A percentile compares a stretch with the other conserved stretches of the same genome.
Conservation (phyloP, 78 protist species). For the Corallochytrium limacisporum region DNA sequence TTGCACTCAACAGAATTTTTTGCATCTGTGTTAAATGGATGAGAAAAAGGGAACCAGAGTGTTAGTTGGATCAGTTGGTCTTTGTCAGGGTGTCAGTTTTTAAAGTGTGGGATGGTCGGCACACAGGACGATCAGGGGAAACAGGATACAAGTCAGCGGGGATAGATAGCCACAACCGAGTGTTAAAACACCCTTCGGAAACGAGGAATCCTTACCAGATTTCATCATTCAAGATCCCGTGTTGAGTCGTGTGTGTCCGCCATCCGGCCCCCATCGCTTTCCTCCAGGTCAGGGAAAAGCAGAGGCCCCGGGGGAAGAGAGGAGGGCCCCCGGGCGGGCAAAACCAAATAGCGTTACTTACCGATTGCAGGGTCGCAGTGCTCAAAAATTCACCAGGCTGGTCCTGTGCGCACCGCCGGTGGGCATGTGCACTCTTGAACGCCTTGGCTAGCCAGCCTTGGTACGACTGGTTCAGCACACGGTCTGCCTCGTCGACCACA, state of each 20-base stretch:
- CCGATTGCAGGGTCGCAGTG: not conserved
- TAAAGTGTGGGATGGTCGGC: not conserved
- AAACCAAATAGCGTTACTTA: not conserved
- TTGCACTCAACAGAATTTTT: conserved; percentile 55
- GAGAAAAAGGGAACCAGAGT: not conserved
- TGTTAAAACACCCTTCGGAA: not conserved
- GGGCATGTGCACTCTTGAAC: not conserved
- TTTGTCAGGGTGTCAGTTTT: no score
- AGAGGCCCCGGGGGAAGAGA: not conserved
- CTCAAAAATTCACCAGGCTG: no score
- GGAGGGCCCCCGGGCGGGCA: not conserved
- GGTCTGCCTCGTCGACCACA: conserved; percentile 59
- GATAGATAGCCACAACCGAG: not conserved
- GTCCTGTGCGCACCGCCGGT: no score
- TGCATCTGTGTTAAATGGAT: not conserved
- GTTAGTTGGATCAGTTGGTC: no score
- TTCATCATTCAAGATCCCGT: not conserved
- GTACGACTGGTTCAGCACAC: conserved; percentile 37
- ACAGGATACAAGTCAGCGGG: not conserved
- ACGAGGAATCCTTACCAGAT: no score
- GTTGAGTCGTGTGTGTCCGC: not conserved
- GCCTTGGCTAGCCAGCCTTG: conserved; percentile 13
- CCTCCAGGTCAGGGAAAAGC: not conserved
- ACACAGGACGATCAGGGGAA: not conserved
- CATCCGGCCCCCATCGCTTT: not conserved